Evolutionary conservation across 1,139 yeast species (phyloP).

Genomic region (Candida tropicalis): DNA sequence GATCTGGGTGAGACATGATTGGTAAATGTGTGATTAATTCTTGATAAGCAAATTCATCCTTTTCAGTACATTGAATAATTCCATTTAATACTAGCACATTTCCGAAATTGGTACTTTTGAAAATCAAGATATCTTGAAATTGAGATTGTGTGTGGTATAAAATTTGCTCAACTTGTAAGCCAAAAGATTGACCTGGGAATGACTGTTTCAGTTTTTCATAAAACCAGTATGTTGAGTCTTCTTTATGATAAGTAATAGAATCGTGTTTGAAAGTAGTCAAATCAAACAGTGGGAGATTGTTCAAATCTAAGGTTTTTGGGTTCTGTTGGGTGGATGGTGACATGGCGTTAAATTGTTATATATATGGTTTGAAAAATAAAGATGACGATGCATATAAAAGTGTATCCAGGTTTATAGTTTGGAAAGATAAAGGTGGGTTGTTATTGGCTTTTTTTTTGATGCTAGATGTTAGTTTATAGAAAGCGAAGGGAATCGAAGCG

Average conservation of each 20-base stretch:
- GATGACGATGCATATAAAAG: slow-evolving; percentile 6
- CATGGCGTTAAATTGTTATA: slow-evolving; percentile 2
- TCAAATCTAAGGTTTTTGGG: slow-evolving; percentile 1
- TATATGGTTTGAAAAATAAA: background rate
- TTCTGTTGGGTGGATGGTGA: slow-evolving; percentile 6
- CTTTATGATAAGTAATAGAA: slow-evolving; percentile 25
- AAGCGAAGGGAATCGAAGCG: too few species aligned
- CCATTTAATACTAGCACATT: slow-evolving; percentile 87
- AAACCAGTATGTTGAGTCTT: slow-evolving; percentile 41
- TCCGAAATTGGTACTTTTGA: slow-evolving; percentile 75
- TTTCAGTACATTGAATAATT: slow-evolving; percentile 84
- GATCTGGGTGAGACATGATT: slow-evolving; percentile 70
- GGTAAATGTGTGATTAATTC: slow-evolving; percentile 87
- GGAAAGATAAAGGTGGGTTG: too few species aligned
- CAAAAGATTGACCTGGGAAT: slow-evolving; percentile 51
- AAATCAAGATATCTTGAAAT: slow-evolving; percentile 61
- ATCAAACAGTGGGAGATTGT: slow-evolving; percentile 15
- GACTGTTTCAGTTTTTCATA: slow-evolving; percentile 37
- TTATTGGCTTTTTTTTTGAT: too few species aligned
- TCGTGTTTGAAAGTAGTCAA: slow-evolving; percentile 28
- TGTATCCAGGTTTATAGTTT: background rate
- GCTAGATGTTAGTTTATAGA: too few species aligned
- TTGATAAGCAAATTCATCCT: slow-evolving; percentile 89
- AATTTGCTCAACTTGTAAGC: slow-evolving; percentile 35
- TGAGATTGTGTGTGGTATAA: slow-evolving; percentile 39